Evolutionary conservation across 352 stramenopile species (phyloP), one percentile per base, ranked within the genome.

Genomic region (Pythium aphanidermatum): DNA sequence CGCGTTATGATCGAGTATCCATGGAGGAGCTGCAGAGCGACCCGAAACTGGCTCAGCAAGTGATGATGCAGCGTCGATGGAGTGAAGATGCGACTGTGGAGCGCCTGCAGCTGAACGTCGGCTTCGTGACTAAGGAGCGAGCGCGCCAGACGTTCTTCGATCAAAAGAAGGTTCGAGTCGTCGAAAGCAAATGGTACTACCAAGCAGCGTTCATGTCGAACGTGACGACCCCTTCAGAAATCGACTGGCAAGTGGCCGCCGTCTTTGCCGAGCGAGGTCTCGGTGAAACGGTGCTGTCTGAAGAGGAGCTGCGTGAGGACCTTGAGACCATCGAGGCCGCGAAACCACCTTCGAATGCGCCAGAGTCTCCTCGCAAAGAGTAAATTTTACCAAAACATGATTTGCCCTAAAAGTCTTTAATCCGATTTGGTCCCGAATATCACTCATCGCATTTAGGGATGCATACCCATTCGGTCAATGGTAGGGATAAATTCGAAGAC

Each of bases 81-180:
- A 51, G 42, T 17, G 8, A 16, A 0, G 32, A 51, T 20, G 41
- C 50, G n/a, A 51, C 26, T n/a, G 36, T 51, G 33, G 50, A 58
- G 23, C 50, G 50, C 8, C 36, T 58, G 19, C 50, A 58, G 33
- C 40, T 58, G 19, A 58, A 51, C 27, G 50, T 58, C 9, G 48
- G 38, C 0, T 13, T 51, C 10, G 13, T 44, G 25, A 47, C 40
- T 26, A 58, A 26, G n/a, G 50, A 58, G 35, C 41, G 42, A 20
- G 47, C 42, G 21, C 21, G 12, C 24, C 40, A 51, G 20, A 47
- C 35, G 21, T 21, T 46, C 24, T 17, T 51, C 3, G 41, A 51
- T 12, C 19, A 51, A 16, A 51, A 51, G 10, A 49, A 49, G 34
- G 41, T 46, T 23, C 50, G 50, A 12, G 20, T 51, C 3, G 50